Base-by-base conservation (phyloP, 164 flowering plant species). In the Euptelea pleiosperma region DNA sequence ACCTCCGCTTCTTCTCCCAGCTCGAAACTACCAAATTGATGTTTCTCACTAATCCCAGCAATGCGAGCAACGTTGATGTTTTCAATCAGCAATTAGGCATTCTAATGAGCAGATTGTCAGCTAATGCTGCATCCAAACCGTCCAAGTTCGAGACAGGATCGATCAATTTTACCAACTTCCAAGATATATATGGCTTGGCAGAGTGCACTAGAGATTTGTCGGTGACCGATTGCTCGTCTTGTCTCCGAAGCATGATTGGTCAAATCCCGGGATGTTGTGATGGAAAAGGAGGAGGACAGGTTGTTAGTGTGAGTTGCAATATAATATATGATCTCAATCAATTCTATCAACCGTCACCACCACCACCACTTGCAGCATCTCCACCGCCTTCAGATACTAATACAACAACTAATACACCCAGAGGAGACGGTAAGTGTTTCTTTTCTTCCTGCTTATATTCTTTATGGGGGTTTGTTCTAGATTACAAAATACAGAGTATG, bases 191-290 rank as follows among this genome's bases (percentile, higher is more conserved):
- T 47, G 58, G 55, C 1, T 43, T 77, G 19, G 77, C 19, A 6
- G 78, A 77, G 67, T 80, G 84, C 61, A 73, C 75, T 6, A 70
- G 44, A 34, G 75, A 77, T 65, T 11, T 78, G 55, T 30, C 64
- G 0, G 4, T 14, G 2, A 3, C 0, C 0, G 66, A 61, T 15
- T 77, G 84, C 30, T 0, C 0, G 2, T 4, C 6, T 2, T 80
- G 85, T 37, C 61, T 77, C 5, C 25, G 21, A 6, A 18, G 1
- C 8, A 45, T 22, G 2, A 24, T 58, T 10, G 4, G 18, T 2
- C 0, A 1, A 2, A n/a, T 76, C 8, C 54, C 52, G 0, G 14
- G 0, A 2, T 52, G 64, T 34, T 61, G 71, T 41, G 12, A 9
- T 18, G 64, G 60, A 21, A 36, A 16, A 6, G 12, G 4, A 31